Evolutionary conservation across 2,329 filamentous ascomycete genomes (phyloP).

Genomic region (Curvularia sp.): DNA sequence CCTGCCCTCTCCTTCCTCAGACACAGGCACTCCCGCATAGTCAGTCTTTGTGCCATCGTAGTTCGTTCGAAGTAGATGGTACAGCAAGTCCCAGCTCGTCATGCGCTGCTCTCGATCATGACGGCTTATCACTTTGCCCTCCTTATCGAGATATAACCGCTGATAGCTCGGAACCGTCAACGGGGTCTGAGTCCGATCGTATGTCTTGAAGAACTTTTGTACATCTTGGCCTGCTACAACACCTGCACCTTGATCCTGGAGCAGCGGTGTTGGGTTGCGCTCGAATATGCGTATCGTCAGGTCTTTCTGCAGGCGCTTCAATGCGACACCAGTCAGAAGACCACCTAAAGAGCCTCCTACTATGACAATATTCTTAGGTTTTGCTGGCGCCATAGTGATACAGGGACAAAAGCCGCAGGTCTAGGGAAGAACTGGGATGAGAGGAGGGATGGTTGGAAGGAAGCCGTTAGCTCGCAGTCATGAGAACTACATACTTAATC

Average conservation of each 20-base stretch:
- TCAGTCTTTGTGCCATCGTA: conserved; percentile 34
- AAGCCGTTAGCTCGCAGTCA: not conserved
- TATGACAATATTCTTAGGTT: conserved; percentile 32
- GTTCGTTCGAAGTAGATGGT: conserved; percentile 36
- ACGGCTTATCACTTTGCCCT: conserved; percentile 26
- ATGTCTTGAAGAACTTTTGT: conserved; percentile 31
- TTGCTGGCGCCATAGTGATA: conserved; percentile 19
- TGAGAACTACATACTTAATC: not conserved
- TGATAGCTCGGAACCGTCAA: conserved; percentile 29
- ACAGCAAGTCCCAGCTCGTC: conserved; percentile 42
- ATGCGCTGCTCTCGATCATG: conserved; percentile 32
- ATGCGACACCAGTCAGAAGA: conserved; percentile 29
- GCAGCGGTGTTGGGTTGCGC: conserved; percentile 33
- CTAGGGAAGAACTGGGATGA: not conserved
- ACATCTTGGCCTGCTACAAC: conserved; percentile 32
- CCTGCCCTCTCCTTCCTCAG: conserved; percentile 21
- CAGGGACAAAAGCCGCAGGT: not conserved
- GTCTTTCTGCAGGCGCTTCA: conserved; percentile 32
- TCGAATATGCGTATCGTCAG: conserved; percentile 36
- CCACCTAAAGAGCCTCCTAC: conserved; percentile 35
- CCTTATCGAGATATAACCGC: conserved; percentile 31
- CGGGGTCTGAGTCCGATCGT: conserved; percentile 29
- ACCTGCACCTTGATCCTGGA: conserved; percentile 40
- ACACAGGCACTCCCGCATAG: conserved; percentile 24
- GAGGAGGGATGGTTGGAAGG: not conserved